A percentile compares a stretch with the other conserved stretches of the same genome.
phyloP scores from a whole-genome alignment of 2,329 filamentous ascomycete species.

The Sporothrix phasma region DNA sequence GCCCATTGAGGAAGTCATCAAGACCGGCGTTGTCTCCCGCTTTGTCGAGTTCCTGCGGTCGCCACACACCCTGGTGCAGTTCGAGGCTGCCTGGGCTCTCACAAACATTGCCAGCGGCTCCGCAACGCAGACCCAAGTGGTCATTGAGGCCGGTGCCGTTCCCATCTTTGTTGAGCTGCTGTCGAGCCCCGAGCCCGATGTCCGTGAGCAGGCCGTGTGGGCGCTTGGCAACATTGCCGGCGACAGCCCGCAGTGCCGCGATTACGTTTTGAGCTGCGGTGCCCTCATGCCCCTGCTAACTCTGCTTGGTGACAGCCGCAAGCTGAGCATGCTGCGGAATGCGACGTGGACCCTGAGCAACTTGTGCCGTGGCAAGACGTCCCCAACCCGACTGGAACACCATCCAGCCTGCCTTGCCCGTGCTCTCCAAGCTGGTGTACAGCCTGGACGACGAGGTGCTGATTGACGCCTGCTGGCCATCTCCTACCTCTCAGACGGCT shows the following conservation, averaged over 20 bases:
- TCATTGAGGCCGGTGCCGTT: constrained; percentile 95
- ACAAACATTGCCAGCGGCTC: constrained; percentile 99
- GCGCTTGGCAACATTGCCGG: constrained; percentile 97
- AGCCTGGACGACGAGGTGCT: constrained; percentile 96
- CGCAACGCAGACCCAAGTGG: constrained; percentile 93
- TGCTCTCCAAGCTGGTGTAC: constrained; percentile 94
- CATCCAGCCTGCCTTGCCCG: constrained; percentile 86
- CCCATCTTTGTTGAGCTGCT: constrained; percentile 97
- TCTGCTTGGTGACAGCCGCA: constrained; percentile 91
- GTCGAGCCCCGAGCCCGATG: constrained; percentile 91
- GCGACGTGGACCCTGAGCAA: constrained; percentile 99
- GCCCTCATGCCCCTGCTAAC: constrained; percentile 83
- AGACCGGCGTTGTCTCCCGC: constrained; percentile 92
- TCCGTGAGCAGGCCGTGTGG: constrained; percentile 97
- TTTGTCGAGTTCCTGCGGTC: constrained; percentile 98
- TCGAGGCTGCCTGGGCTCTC: constrained; percentile 96
- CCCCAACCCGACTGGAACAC: constrained; percentile 97
- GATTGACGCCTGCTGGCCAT: constrained; percentile 99
- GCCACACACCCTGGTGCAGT: constrained; percentile 95
- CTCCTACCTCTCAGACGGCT: constrained; percentile 93
- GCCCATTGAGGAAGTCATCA: constrained; percentile 97
- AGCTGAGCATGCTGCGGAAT: constrained; percentile 97
- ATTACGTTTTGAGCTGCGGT: constrained; percentile 87
- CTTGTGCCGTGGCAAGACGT: constrained; percentile 98
- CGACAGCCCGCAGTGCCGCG: constrained; percentile 93